Evolutionary conservation across 306 rosid species (phyloP).

Genomic region (Medicago ruthenica): DNA sequence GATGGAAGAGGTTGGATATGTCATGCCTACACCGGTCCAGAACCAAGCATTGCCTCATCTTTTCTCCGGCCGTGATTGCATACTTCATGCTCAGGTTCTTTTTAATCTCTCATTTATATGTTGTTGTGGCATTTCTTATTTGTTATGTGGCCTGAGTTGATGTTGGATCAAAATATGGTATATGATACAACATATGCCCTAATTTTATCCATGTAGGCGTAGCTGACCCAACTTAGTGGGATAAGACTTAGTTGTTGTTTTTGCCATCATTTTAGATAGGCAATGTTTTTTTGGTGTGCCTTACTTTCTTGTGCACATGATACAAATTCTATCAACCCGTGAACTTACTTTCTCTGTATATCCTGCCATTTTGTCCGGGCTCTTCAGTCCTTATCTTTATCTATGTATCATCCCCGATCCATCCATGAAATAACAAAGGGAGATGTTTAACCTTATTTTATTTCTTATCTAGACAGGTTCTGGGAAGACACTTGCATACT

Average conservation of each 20-base stretch:
- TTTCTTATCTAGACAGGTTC: constrained; percentile 90
- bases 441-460: constrained; percentile 34
- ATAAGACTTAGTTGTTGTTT: too few relatives aligned
- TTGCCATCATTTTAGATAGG: too few relatives aligned
- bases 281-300: too few relatives aligned
- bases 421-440: neutral
- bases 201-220: too few relatives aligned
- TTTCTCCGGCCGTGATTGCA: constrained; percentile 75
- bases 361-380: too few relatives aligned
- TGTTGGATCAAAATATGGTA: too few relatives aligned
- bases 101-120: neutral
- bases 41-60: constrained; percentile 71
- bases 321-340: neutral
- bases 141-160: too few relatives aligned
- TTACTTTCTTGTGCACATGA: neutral
- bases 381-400: too few relatives aligned
- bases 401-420: neutral
- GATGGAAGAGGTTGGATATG: constrained; percentile 85
- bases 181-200: too few relatives aligned
- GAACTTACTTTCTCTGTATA: too few relatives aligned
- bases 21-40: constrained; percentile 75
- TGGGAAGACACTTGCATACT: constrained; percentile 93
- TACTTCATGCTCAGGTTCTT: constrained; percentile 91
- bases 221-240: too few relatives aligned
- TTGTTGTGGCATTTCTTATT: neutral